phyloP scores from a whole-genome alignment of 1,139 yeast species.

The Candida tropicalis region DNA sequence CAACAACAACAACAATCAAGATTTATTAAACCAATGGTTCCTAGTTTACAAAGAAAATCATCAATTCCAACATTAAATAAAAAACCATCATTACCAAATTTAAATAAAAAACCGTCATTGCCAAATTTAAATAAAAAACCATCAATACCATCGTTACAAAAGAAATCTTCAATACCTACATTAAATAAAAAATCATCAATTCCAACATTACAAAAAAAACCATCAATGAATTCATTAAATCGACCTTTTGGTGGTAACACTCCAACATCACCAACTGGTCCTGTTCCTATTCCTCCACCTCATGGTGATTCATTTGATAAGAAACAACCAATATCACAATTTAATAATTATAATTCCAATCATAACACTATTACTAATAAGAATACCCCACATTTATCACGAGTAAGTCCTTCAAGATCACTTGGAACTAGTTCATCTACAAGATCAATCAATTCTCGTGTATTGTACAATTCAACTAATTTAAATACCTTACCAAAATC shows the following conservation, averaged over 20 bases:
- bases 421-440: slow-evolving; percentile 11
- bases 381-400: slow-evolving; percentile 11
- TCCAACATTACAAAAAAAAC: slow-evolving; percentile 18
- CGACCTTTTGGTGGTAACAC: slow-evolving; percentile 15
- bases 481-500: slow-evolving; percentile 12
- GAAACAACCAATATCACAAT: slow-evolving; percentile 12
- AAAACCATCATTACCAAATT: slow-evolving; percentile 20
- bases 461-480: slow-evolving; percentile 11
- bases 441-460: slow-evolving; percentile 3
- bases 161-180: slow-evolving; percentile 23
- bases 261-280: slow-evolving; percentile 17
- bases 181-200: slow-evolving; percentile 17
- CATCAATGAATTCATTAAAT: slow-evolving; percentile 16
- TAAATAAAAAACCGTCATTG: slow-evolving; percentile 18
- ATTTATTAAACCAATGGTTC: slow-evolving; percentile 17
- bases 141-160: slow-evolving; percentile 18
- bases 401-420: slow-evolving; percentile 16
- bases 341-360: no score
- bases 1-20: slow-evolving; percentile 19
- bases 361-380: background rate
- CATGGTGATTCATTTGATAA: slow-evolving; percentile 5
- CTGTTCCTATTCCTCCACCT: slow-evolving; percentile 21
- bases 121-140: slow-evolving; percentile 20
- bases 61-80: slow-evolving; percentile 18
- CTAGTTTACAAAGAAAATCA: slow-evolving; percentile 18